These are phyloP conservation scores for Sphaerobolus stellatus DNA, from an alignment of 1,284 basidiomycete genomes.

Conservation along the genomic window DNA sequence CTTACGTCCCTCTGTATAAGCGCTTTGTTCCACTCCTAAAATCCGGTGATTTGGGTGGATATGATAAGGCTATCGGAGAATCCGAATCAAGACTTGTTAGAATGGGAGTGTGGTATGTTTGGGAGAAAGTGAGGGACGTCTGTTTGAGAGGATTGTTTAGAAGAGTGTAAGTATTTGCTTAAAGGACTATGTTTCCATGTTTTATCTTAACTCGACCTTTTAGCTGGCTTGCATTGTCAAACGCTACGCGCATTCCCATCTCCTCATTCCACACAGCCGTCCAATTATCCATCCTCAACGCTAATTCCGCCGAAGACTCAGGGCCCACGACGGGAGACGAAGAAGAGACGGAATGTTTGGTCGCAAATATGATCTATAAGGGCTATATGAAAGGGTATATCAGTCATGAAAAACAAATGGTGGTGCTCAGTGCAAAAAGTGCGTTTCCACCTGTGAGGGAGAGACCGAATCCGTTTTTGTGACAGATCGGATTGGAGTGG, in stretches of 20 bases:
- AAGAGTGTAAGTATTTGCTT: slow-evolving; percentile 70
- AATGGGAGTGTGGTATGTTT: slow-evolving; percentile 79
- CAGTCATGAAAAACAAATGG: slow-evolving; percentile 90
- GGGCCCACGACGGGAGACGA: too few species aligned
- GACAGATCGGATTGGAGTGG: not conserved
- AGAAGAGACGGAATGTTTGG: slow-evolving; percentile 91
- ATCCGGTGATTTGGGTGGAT: slow-evolving; percentile 75
- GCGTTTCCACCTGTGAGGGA: slow-evolving; percentile 78
- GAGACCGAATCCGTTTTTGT: slow-evolving; percentile 53
- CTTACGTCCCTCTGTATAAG: slow-evolving; percentile 73
- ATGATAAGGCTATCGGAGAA: slow-evolving; percentile 72
- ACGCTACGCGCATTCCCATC: slow-evolving; percentile 74
- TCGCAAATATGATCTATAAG: slow-evolving; percentile 93
- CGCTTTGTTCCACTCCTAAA: slow-evolving; percentile 83
- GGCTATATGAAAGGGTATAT: slow-evolving; percentile 95
- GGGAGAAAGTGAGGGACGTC: slow-evolving; percentile 86
- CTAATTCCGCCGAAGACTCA: slow-evolving; percentile 44
- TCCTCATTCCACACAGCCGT: slow-evolving; percentile 74
- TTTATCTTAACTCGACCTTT: not conserved
- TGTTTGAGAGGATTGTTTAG: slow-evolving; percentile 86
- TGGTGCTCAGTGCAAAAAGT: slow-evolving; percentile 81
- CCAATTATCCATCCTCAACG: slow-evolving; percentile 42
- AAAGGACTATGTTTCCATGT: not conserved
- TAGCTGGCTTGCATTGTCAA: slow-evolving; percentile 78
- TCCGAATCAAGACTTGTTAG: slow-evolving; percentile 71